Evolutionary conservation across 371 early-diverging fungal species (phyloP).

Genomic region (Chytridium lagenaria): DNA sequence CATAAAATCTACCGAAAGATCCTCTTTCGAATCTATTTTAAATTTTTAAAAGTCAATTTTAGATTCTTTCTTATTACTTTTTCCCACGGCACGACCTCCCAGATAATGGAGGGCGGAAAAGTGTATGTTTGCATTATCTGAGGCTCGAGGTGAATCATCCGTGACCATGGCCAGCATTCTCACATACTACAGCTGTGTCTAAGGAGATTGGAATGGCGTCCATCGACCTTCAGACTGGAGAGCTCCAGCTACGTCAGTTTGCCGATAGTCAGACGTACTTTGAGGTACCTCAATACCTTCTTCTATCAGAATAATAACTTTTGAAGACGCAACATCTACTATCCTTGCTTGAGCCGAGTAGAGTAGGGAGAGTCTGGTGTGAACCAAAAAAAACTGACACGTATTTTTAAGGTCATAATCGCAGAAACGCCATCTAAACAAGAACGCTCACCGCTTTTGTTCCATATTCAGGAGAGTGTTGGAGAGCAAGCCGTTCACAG

Average conservation of each 20-base stretch:
- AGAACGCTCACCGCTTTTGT: slow-evolving; percentile 52
- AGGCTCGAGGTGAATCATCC: slow-evolving; percentile 58
- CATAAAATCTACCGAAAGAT: too few relatives aligned
- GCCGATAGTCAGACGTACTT: slow-evolving; percentile 70
- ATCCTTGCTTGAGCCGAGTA: slow-evolving; percentile 62
- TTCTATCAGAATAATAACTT: neutral
- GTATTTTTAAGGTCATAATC: slow-evolving; percentile 52
- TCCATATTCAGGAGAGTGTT: slow-evolving; percentile 57
- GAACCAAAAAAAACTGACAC: too few relatives aligned
- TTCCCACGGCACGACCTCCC: slow-evolving; percentile 12
- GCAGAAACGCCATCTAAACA: slow-evolving; percentile 54
- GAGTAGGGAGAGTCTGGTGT: too few relatives aligned
- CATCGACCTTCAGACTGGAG: slow-evolving; percentile 66
- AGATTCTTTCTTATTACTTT: neutral
- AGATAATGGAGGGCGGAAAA: neutral
- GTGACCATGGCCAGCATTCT: too few relatives aligned
- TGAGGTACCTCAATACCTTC: slow-evolving; percentile 21
- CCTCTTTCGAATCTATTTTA: too few relatives aligned
- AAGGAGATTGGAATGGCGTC: slow-evolving; percentile 71
- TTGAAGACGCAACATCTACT: slow-evolving; percentile 65
- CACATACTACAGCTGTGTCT: slow-evolving; percentile 32
- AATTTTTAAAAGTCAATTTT: neutral
- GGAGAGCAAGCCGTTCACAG: slow-evolving; percentile 55
- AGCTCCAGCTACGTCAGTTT: slow-evolving; percentile 69
- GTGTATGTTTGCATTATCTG: slow-evolving; percentile 50